phyloP scores from a whole-genome alignment of 2,329 filamentous ascomycete species.

The Trichoderma sp. region DNA sequence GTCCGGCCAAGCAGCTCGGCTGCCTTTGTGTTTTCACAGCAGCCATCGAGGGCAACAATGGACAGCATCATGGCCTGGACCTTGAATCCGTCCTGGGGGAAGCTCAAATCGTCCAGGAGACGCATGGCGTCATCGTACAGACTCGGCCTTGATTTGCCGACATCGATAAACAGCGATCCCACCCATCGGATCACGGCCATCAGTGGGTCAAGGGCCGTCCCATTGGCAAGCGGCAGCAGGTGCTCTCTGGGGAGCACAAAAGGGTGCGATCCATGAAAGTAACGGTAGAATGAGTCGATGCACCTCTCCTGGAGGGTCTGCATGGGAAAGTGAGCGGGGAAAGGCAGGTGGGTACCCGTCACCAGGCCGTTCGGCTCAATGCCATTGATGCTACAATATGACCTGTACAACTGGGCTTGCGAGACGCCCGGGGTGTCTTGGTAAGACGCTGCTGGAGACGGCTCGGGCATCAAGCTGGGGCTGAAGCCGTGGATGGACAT shows the following conservation, averaged over 20 bases:
- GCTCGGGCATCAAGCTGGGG: constrained; percentile 23
- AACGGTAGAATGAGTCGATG: constrained; percentile 59
- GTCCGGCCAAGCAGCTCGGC: constrained; percentile 66
- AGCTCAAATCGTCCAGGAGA: constrained; percentile 49
- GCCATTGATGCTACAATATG: constrained; percentile 33
- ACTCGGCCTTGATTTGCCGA: constrained; percentile 47
- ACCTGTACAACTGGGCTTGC: constrained; percentile 46
- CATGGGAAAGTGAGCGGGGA: constrained; percentile 30
- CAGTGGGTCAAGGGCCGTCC: constrained; percentile 51
- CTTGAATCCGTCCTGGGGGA: constrained; percentile 59
- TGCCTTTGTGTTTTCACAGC: constrained; percentile 69
- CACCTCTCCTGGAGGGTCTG: constrained; percentile 53
- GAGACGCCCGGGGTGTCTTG: constrained; percentile 25
- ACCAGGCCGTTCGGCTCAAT: constrained; percentile 30
- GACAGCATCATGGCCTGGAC: constrained; percentile 79
- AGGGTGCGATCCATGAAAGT: constrained; percentile 61
- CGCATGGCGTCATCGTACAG: constrained; percentile 62
- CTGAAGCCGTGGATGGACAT: constrained; percentile 21
- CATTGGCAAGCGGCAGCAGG: constrained; percentile 51
- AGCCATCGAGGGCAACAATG: constrained; percentile 76
- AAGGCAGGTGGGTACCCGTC: constrained; percentile 19
- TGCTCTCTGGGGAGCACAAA: constrained; percentile 57
- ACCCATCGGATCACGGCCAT: constrained; percentile 58
- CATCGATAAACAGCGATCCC: constrained; percentile 57
- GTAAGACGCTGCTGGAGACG: constrained; percentile 31